Conservation (phyloP, 1,139 yeast genomes). For the Kurtzmaniella quercitrusa region DNA sequence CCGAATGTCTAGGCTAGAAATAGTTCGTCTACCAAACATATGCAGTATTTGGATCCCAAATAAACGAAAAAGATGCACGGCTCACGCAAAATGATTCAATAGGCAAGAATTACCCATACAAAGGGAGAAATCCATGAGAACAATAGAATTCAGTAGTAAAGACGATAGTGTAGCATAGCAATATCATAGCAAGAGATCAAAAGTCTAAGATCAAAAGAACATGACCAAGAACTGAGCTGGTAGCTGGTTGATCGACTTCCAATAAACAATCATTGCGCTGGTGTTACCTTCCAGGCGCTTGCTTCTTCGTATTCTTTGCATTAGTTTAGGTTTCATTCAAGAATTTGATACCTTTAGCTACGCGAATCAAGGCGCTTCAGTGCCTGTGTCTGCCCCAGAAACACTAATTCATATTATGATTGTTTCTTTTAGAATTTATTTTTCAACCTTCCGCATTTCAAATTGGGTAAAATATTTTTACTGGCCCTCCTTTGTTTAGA, state of each 20-base stretch:
- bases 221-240: no score
- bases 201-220: no score
- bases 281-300: no score
- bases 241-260: no score
- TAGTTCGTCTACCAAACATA: neutral
- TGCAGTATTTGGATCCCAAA: neutral
- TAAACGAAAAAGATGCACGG: neutral
- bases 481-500: neutral
- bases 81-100: constrained; percentile 1
- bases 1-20: neutral
- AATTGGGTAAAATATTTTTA: neutral
- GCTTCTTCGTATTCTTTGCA: neutral
- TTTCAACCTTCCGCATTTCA: neutral
- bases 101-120: no score
- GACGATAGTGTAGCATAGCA: no score
- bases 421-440: neutral
- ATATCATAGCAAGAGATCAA: no score
- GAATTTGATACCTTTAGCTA: neutral
- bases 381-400: neutral
- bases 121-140: no score
- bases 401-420: neutral
- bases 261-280: no score
- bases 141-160: no score
- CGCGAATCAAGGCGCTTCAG: neutral
- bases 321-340: neutral